Base-by-base conservation (phyloP, 1,284 basidiomycete species). In the Abortiporus biennis region DNA sequence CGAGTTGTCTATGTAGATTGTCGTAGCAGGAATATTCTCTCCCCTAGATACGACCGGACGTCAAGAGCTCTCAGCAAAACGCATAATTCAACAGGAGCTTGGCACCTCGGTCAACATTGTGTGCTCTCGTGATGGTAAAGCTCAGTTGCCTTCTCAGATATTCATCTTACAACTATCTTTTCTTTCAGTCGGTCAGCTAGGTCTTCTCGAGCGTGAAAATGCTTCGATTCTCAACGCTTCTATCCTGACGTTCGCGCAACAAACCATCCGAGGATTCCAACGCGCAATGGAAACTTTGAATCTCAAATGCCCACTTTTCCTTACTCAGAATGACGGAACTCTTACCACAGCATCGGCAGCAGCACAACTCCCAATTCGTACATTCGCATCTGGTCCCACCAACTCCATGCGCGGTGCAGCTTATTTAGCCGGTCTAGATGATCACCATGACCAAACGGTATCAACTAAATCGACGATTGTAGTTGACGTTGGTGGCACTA, bases 371-470 rank as follows among this genome's bases (percentile, higher is more conserved):
- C 79, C 78, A 17, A 79, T 81, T 46, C 67, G 74, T 29, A 81
- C 79, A 0, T 80, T 81, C 56, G 73, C 74, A 1, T 74, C 71
- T 6, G 77, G 76, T 4, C 70, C 76, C 1, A 80, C 76, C 16
- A 80, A 80, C 54, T 77, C 74, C 1, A 80, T 80, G 75, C 62
- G 76, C 36, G 78, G 78, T 0, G 78, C 76, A 2, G 71, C 69
- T 4, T 77, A 71, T 53, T 62, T 78, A 9, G 68, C 74, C 0
- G 66, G 68, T 0, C 51, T 73, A 8, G 62, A 66, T 54, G 60
- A 59, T 45, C 58, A 54, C 16, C 42, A 46, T 17, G 38, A 24
- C 11, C 44, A 45, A 27, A 43, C 50, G 22, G n/a, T n/a, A n/a
- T n/a, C n/a, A n/a, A 60, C 61, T 29, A 66, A 72, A 61, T 65